These are phyloP conservation scores for Mortierella polycephala DNA, from an alignment of 371 early-diverging fungal genomes.

Conservation along the genomic window DNA sequence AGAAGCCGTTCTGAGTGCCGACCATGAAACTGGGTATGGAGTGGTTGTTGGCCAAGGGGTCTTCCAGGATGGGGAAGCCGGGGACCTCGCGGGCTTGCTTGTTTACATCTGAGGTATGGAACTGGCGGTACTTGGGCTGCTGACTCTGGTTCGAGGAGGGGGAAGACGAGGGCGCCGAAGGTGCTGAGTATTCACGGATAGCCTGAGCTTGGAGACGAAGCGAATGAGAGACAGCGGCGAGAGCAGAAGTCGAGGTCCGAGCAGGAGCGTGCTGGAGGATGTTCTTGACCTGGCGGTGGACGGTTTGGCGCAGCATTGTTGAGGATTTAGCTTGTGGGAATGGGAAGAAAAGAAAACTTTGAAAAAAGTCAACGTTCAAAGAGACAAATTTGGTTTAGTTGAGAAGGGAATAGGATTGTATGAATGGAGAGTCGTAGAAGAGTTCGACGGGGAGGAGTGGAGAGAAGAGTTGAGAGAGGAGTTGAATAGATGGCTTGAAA, in stretches of 20 bases:
- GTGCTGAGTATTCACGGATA: slow-evolving; percentile 42
- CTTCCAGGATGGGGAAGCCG: slow-evolving; percentile 55
- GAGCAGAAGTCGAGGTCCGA: slow-evolving; percentile 17
- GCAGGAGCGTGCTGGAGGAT: slow-evolving; percentile 32
- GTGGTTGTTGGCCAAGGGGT: slow-evolving; percentile 52
- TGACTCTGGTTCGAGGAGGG: slow-evolving; percentile 10
- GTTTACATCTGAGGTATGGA: slow-evolving; percentile 36
- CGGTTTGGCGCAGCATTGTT: slow-evolving; percentile 42
- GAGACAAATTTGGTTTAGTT: background rate
- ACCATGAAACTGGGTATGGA: slow-evolving; percentile 72
- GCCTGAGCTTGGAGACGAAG: slow-evolving; percentile 40
- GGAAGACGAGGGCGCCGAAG: slow-evolving; percentile 20
- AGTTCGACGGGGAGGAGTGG: no score
- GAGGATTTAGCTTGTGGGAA: background rate
- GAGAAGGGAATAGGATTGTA: background rate
- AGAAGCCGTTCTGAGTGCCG: slow-evolving; percentile 74
- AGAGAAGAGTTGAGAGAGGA: no score
- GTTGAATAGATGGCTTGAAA: no score
- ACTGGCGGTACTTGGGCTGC: slow-evolving; percentile 48
- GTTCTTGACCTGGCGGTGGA: slow-evolving; percentile 40
- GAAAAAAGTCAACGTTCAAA: background rate
- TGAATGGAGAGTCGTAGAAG: no score
- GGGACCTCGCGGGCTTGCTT: slow-evolving; percentile 45
- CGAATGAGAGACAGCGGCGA: slow-evolving; percentile 40
- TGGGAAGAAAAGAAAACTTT: background rate